These are phyloP conservation scores for Usnea hakonensis DNA, from an alignment of 495 filamentous ascomycete genomes.

Conservation along the genomic window DNA sequence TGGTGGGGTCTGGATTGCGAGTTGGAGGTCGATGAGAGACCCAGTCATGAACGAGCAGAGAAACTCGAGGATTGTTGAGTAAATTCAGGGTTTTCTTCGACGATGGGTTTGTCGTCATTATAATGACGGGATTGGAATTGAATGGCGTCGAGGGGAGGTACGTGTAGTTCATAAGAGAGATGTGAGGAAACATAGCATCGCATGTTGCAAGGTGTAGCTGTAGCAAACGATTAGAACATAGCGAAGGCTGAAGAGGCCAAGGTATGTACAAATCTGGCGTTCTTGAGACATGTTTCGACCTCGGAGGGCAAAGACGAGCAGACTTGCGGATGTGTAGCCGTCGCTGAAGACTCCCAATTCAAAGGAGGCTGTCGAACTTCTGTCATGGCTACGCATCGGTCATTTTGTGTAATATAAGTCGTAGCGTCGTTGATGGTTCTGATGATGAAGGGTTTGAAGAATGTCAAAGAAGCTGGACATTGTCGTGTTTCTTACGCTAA, in stretches of 20 bases:
- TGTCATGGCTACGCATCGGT: slow-evolving; percentile 29
- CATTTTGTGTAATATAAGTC: neutral
- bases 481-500: too few species aligned
- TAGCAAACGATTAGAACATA: neutral
- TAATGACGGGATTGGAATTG: slow-evolving; percentile 62
- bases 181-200: slow-evolving; percentile 73
- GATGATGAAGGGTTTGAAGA: neutral
- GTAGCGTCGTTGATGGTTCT: neutral
- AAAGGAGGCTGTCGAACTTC: slow-evolving; percentile 49
- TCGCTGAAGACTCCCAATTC: slow-evolving; percentile 66
- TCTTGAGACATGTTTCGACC: slow-evolving; percentile 84
- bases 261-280: slow-evolving; percentile 76
- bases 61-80: slow-evolving; percentile 78
- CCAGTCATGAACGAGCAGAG: slow-evolving; percentile 97
- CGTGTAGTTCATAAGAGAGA: slow-evolving; percentile 98
- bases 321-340: slow-evolving; percentile 59
- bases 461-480: neutral
- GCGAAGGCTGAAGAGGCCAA: neutral
- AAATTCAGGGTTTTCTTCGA: slow-evolving; percentile 88
- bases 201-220: slow-evolving; percentile 94
- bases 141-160: slow-evolving; percentile 83
- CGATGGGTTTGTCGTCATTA: slow-evolving; percentile 88
- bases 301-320: slow-evolving; percentile 66
- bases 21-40: slow-evolving; percentile 88
- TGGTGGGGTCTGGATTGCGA: slow-evolving; percentile 47